Base-by-base conservation (phyloP, 2,329 filamentous ascomycete species). In the Colletotrichum endophyticum region DNA sequence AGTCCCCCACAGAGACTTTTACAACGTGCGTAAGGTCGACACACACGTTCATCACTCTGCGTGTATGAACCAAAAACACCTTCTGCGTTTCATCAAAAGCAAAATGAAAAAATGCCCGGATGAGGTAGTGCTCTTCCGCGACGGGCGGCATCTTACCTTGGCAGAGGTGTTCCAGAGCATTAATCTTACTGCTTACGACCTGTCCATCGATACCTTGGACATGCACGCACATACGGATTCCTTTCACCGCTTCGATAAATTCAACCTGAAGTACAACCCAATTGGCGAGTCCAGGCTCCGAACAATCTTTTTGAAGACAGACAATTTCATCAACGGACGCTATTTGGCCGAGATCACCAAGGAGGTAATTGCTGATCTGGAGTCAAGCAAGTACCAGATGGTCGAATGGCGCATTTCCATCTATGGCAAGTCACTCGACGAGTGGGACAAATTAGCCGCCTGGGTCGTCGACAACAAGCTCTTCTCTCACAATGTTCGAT, bases 351-450 rank as follows among this genome's bases (percentile, higher is more conserved):
- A 99, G 84, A 98, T 99, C 78, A 99, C 96, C 4, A 98, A 98
- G 82, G 97, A 99, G 85, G 97, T 99, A 78, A 98, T 99, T 71
- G 93, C 96, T 5, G 97, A 99, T 89, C 88, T 99, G 36, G 97
- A 99, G 85, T 98, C 96, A 66, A 98, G 96, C 91, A 99, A 99
- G 84, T 99, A 99, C 82, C 97, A 99, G 84, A 98, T 99, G 95
- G 97, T 97, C 2, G 97, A 99, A 87, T 99, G 98, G 96, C 95
- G 97, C 59, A 98, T 99, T 79, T 98, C 96, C 28, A 95, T 99
- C 78, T 99, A 99, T 81, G 97, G 97, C 78, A 95, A 95, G 83
- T 94, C 94, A 4, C 90, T 98, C 56, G 94, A 98, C 78, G 97
- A 99, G 84, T 99, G 97, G 97, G 96, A 99, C 82, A 99, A 98